Evolutionary conservation across 495 filamentous ascomycete species (phyloP).

Genomic region (Penicillium soppii): DNA sequence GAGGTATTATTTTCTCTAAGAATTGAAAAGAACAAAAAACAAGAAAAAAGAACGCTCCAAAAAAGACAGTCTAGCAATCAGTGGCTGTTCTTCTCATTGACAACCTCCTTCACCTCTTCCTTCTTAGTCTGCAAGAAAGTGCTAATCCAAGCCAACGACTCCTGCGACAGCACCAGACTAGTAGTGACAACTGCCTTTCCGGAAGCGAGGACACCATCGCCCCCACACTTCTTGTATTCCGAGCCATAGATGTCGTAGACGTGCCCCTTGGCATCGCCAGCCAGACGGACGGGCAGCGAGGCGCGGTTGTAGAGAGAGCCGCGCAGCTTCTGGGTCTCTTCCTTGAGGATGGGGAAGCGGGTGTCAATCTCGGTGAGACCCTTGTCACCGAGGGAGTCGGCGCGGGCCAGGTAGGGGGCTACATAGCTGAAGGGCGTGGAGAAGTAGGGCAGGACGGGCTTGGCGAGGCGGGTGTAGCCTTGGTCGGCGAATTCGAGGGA

Average conservation of each 20-base stretch:
- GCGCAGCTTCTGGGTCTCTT: conserved; percentile 77
- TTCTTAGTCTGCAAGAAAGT: conserved; percentile 58
- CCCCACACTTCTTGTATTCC: conserved; percentile 75
- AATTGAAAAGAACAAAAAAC: conserved; percentile 6
- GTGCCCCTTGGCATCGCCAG: conserved; percentile 71
- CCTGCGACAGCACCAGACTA: conserved; percentile 66
- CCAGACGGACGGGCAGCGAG: conserved; percentile 64
- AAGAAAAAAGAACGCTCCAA: conserved; percentile 6
- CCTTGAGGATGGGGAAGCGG: conserved; percentile 83
- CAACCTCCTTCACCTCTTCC: conserved; percentile 56
- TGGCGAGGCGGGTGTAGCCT: conserved; percentile 64
- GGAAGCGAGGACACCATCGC: conserved; percentile 62
- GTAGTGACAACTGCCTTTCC: conserved; percentile 77
- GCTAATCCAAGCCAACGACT: conserved; percentile 60
- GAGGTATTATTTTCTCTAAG: conserved; percentile 31
- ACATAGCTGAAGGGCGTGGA: conserved; percentile 73
- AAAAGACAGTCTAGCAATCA: conserved; percentile 16
- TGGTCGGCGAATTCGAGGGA: conserved; percentile 69
- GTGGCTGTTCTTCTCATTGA: conserved; percentile 52
- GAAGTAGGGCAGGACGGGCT: conserved; percentile 77
- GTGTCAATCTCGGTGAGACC: conserved; percentile 72
- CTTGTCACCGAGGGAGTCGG: conserved; percentile 75
- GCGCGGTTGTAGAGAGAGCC: conserved; percentile 62
- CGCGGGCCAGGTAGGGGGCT: conserved; percentile 78
- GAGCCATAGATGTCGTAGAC: conserved; percentile 67